phyloP scores from a whole-genome alignment of 2,329 filamentous ascomycete genomes.

The Pseudocercospora eumusae region DNA sequence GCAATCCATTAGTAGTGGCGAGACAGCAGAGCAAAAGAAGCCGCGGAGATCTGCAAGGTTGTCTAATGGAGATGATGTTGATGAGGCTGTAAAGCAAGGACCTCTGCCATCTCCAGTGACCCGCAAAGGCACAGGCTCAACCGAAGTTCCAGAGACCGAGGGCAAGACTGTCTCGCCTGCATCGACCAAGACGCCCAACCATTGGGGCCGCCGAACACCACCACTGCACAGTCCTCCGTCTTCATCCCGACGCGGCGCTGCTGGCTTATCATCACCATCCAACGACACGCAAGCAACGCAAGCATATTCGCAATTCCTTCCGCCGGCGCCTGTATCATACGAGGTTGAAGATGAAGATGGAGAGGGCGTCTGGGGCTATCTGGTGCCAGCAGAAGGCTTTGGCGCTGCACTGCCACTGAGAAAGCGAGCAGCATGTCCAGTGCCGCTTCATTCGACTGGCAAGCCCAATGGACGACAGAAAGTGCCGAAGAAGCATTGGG shows the following conservation, averaged over 20 bases:
- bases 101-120: constrained; percentile 83
- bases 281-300: constrained; percentile 64
- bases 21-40: constrained; percentile 74
- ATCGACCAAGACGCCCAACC: constrained; percentile 11
- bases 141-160: constrained; percentile 41
- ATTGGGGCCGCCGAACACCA: constrained; percentile 45
- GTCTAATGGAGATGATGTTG: constrained; percentile 40
- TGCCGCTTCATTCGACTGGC: constrained; percentile 48
- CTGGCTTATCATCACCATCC: constrained; percentile 63
- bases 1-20: constrained; percentile 67
- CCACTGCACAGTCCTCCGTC: constrained; percentile 38
- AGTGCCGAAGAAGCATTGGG: constrained; percentile 54
- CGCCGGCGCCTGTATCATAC: constrained; percentile 69
- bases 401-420: constrained; percentile 68
- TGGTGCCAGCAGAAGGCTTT: constrained; percentile 70
- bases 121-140: constrained; percentile 63
- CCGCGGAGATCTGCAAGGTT: constrained; percentile 75
- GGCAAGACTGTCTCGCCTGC: constrained; percentile 26
- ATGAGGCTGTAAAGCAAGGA: constrained; percentile 52
- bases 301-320: constrained; percentile 76
- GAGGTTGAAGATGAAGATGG: constrained; percentile 81
- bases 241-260: constrained; percentile 38
- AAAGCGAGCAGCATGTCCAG: constrained; percentile 69
- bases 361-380: constrained; percentile 93
- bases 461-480: constrained; percentile 47